phyloP scores from a whole-genome alignment of 257 asterid genomes.

The Anisodus tanguticus region DNA sequence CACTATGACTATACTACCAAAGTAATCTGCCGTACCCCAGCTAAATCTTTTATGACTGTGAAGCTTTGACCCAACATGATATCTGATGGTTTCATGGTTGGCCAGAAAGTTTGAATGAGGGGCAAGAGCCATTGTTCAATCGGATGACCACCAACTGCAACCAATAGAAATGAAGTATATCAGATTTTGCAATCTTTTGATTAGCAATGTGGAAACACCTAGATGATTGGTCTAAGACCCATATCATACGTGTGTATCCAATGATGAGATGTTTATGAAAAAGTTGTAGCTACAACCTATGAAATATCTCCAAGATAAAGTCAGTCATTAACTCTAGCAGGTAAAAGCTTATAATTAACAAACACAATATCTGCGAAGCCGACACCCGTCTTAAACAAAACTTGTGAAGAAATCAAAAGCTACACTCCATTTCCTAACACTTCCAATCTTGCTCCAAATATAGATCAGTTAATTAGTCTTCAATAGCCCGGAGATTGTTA shows the following conservation, averaged over 20 bases:
- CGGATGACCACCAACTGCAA: slow-evolving; percentile 39
- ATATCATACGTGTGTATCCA: background rate
- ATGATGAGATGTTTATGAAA: background rate
- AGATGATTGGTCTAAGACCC: background rate
- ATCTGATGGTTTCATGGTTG: slow-evolving; percentile 53
- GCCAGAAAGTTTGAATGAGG: slow-evolving; percentile 62
- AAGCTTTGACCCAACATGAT: slow-evolving; percentile 43
- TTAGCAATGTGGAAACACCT: background rate
- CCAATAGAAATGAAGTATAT: slow-evolving; percentile 33
- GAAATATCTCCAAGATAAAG: slow-evolving; percentile 11
- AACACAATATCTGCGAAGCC: background rate
- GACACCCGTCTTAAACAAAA: background rate
- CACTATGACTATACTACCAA: slow-evolving; percentile 38
- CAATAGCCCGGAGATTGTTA: background rate
- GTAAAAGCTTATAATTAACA: background rate
- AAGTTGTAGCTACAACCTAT: background rate
- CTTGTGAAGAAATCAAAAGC: background rate
- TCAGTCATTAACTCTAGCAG: background rate
- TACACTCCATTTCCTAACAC: background rate
- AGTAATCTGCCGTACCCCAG: slow-evolving; percentile 40
- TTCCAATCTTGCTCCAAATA: background rate
- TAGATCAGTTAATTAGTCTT: slow-evolving; percentile 14
- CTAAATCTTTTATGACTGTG: slow-evolving; percentile 39
- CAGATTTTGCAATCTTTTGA: slow-evolving; percentile 5
- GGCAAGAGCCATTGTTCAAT: slow-evolving; percentile 65